Evolutionary conservation across 331 rosid species (phyloP).

Genomic region (Quercus lobata): DNA sequence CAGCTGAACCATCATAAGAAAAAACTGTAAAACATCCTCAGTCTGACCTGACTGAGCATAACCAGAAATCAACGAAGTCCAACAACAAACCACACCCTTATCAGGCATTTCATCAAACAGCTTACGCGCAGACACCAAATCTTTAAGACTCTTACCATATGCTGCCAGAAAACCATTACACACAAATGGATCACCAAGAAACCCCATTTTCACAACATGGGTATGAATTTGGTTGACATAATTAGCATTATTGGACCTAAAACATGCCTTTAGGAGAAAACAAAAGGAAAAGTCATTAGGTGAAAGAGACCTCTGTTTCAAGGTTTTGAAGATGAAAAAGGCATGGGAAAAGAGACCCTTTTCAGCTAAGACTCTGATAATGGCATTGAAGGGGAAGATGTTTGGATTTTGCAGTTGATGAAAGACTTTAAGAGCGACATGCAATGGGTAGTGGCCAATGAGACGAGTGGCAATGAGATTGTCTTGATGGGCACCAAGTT

Average conservation of each 20-base stretch:
- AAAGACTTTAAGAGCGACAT: conserved; percentile 29
- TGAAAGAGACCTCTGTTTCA: conserved; percentile 26
- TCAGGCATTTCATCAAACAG: conserved; percentile 62
- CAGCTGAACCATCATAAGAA: conserved; percentile 36
- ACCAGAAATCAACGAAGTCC: conserved; percentile 58
- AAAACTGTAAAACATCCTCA: conserved; percentile 44
- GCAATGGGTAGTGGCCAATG: conserved; percentile 50
- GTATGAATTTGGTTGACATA: conserved; percentile 44
- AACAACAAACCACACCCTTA: conserved; percentile 27
- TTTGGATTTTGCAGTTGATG: conserved; percentile 46
- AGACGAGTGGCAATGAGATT: conserved; percentile 61
- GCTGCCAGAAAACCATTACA: conserved; percentile 35
- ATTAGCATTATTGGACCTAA: conserved; percentile 15
- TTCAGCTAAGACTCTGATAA: conserved; percentile 47
- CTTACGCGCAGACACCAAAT: conserved; percentile 34
- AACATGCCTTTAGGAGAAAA: conserved; percentile 52
- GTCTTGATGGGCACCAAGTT: conserved; percentile 46
- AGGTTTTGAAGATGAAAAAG: conserved; percentile 31
- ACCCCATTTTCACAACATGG: conserved; percentile 41
- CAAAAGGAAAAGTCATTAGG: conserved; percentile 60
- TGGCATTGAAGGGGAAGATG: conserved; percentile 55
- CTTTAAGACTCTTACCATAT: conserved; percentile 35
- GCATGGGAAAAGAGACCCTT: conserved; percentile 29
- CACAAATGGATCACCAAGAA: conserved; percentile 30
- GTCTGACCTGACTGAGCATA: conserved; percentile 36